Conservation (phyloP, 2,329 filamentous ascomycete genomes). For the Fusarium devonianum region DNA sequence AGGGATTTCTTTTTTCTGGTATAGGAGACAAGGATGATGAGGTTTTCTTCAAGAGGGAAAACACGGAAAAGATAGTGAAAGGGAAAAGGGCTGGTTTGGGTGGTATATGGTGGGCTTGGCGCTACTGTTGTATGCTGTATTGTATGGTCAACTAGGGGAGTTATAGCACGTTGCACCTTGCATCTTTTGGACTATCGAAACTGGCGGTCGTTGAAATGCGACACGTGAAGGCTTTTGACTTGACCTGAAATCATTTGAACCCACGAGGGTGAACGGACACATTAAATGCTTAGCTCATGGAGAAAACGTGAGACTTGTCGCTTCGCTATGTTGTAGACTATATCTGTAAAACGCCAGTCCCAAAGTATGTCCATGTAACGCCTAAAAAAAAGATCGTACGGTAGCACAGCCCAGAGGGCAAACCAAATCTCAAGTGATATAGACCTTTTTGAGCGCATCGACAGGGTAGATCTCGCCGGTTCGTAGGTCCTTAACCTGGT, state of each 20-base stretch:
- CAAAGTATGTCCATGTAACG: not conserved
- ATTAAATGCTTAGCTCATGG: too few relatives aligned
- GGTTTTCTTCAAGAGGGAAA: conserved; percentile 8
- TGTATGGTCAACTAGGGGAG: conserved; percentile 35
- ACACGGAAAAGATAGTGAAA: conserved; percentile 8
- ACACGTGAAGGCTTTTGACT: not conserved
- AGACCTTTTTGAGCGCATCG: conserved; percentile 81
- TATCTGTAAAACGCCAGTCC: not conserved
- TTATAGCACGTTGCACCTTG: conserved; percentile 31
- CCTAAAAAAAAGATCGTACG: too few relatives aligned
- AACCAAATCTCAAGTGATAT: conserved; percentile 70
- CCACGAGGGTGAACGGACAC: too few relatives aligned
- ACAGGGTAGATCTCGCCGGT: conserved; percentile 72
- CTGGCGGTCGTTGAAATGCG: not conserved
- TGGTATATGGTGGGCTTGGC: conserved; percentile 30
- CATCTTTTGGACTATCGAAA: conserved; percentile 7
- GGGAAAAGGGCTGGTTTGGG: conserved; percentile 12
- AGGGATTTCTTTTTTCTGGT: conserved; percentile 18
- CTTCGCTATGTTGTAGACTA: not conserved
- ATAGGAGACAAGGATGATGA: conserved; percentile 15
- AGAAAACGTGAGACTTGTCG: too few relatives aligned
- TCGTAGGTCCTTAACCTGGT: conserved; percentile 78
- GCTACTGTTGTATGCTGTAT: conserved; percentile 35
- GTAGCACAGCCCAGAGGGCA: not conserved
- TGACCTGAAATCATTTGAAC: too few relatives aligned